A percentile compares a stretch with the other conserved stretches of the same genome.
Evolutionary conservation across 768 basidiomycete genomes (phyloP).

Genomic region (Pulveroboletus frians): DNA sequence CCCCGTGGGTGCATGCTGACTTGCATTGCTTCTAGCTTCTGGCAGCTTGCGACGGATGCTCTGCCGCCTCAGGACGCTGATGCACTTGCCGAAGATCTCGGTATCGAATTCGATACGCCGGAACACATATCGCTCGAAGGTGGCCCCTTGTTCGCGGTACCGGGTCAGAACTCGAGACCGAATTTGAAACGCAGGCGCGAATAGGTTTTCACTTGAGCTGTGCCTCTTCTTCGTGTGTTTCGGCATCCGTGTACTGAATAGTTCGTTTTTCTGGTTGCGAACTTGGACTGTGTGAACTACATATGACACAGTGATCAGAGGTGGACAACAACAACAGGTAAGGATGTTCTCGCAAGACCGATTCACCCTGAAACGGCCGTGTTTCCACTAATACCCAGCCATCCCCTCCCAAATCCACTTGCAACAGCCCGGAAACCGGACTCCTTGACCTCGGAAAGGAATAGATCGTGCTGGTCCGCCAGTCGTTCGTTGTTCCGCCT

Average conservation of each 20-base stretch:
- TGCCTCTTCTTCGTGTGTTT: not conserved
- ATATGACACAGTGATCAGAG: not conserved
- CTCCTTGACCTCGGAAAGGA: conserved; percentile 69
- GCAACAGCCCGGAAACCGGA: conserved; percentile 69
- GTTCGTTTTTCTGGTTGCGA: not conserved
- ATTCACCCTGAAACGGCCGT: conserved; percentile 1
- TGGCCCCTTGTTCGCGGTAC: conserved; percentile 47
- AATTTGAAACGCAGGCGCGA: conserved; percentile 51
- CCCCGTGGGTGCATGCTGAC: conserved; percentile 1
- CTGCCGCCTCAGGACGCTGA: conserved; percentile 60
- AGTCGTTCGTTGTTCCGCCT: conserved; percentile 78
- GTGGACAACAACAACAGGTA: not conserved
- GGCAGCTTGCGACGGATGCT: conserved; percentile 65
- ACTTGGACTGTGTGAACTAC: not conserved
- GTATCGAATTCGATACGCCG: conserved; percentile 69
- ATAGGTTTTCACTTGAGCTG: conserved; percentile 4
- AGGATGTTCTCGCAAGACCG: not conserved
- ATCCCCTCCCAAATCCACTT: conserved; percentile 61
- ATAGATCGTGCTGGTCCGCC: conserved; percentile 77
- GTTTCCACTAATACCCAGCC: conserved; percentile 33
- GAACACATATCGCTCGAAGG: conserved; percentile 68
- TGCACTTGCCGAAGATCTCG: conserved; percentile 71
- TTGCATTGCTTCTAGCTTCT: conserved; percentile 49
- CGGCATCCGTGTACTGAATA: not conserved
- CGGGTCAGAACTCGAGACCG: conserved; percentile 27